Conservation (phyloP, 257 asterid species). For the Ocimum tenuiflorum region DNA sequence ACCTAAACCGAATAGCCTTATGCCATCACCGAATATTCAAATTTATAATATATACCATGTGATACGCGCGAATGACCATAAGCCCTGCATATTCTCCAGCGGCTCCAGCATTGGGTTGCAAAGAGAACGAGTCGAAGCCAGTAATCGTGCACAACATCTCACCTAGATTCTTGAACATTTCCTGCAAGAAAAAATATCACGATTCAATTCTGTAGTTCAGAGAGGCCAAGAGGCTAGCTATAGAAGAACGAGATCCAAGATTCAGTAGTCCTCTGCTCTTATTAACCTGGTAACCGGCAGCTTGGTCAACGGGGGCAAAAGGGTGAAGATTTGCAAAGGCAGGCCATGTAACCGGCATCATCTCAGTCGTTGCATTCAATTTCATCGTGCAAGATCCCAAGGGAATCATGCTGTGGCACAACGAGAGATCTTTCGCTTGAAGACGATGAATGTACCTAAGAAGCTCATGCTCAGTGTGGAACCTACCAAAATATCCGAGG, state of each 20-base stretch:
- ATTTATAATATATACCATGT: constrained; percentile 45
- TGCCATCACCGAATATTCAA: background rate
- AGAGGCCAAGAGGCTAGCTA: background rate
- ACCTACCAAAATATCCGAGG: constrained; percentile 41
- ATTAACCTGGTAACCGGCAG: constrained; percentile 72
- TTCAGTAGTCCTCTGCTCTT: background rate
- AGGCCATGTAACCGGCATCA: constrained; percentile 97
- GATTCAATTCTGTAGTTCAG: constrained; percentile 14
- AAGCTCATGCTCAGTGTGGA: constrained; percentile 85
- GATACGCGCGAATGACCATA: constrained; percentile 97
- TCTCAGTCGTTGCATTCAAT: constrained; percentile 82
- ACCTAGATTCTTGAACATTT: constrained; percentile 83
- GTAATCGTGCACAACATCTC: constrained; percentile 75
- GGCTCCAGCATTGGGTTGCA: constrained; percentile 98
- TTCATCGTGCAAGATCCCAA: constrained; percentile 94
- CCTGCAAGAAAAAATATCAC: constrained; percentile 38
- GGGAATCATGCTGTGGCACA: constrained; percentile 95
- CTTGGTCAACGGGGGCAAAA: constrained; percentile 71
- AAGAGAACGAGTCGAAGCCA: constrained; percentile 84
- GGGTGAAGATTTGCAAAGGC: constrained; percentile 70
- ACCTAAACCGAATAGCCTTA: background rate
- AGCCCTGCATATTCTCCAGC: constrained; percentile 96
- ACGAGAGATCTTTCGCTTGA: constrained; percentile 70
- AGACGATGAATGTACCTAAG: constrained; percentile 71
- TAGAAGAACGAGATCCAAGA: no score